Evolutionary conservation across 228 moss, liverwort and hornwort genomes (phyloP).

Genomic region (Sphagnum magellanicum): DNA sequence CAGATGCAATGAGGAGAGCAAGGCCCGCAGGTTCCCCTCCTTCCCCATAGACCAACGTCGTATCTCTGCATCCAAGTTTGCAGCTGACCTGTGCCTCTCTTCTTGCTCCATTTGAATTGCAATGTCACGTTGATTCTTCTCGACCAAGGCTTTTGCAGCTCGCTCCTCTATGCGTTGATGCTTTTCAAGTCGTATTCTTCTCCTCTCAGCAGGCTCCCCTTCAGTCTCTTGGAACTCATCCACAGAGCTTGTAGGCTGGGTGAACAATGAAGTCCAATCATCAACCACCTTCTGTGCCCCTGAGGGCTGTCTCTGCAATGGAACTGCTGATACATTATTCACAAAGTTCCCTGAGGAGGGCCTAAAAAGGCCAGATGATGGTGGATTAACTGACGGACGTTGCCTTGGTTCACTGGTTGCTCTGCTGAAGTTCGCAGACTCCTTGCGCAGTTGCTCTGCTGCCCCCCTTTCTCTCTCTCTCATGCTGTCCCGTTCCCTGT

Average conservation of each 20-base stretch:
- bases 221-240: constrained; percentile 29
- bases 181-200: constrained; percentile 59
- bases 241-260: constrained; percentile 35
- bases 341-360: constrained; percentile 38
- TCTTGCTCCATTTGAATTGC: constrained; percentile 82
- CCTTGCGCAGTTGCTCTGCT: constrained; percentile 30
- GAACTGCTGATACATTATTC: constrained; percentile 44
- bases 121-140: constrained; percentile 92
- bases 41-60: constrained; percentile 94
- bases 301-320: constrained; percentile 32
- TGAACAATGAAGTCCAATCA: constrained; percentile 73
- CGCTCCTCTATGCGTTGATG: constrained; percentile 68
- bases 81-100: constrained; percentile 67
- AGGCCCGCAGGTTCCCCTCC: constrained; percentile 89
- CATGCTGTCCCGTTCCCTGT: constrained; percentile 51
- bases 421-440: constrained; percentile 24
- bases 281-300: constrained; percentile 48
- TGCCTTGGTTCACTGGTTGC: constrained; percentile 65
- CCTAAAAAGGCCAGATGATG: constrained; percentile 8
- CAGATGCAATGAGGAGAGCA: constrained; percentile 85
- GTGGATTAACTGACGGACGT: constrained; percentile 60
- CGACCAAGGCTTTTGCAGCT: constrained; percentile 75
- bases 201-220: constrained; percentile 41
- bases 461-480: constrained; percentile 45
- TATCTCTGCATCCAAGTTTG: constrained; percentile 78